A percentile compares a stretch with the other conserved stretches of the same genome.
Evolutionary conservation across 2,329 filamentous ascomycete species (phyloP).

Genomic region (Fusarium nisikadoi): DNA sequence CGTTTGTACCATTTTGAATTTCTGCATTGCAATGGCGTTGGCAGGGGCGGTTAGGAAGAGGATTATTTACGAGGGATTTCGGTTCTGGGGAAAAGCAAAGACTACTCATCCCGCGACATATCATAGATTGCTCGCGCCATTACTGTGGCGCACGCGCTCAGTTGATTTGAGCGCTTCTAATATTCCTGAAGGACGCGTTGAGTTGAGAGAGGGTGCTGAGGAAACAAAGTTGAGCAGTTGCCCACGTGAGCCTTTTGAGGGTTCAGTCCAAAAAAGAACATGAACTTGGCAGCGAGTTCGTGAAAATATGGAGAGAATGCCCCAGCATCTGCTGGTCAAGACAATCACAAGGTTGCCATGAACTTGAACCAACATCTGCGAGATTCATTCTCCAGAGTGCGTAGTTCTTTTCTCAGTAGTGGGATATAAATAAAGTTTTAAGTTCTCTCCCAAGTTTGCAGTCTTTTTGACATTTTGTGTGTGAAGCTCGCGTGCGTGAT

Average conservation of each 20-base stretch:
- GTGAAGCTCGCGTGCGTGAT: background rate
- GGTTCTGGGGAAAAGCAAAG: slow-evolving; percentile 50
- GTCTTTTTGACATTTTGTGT: slow-evolving; percentile 6
- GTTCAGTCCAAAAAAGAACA: slow-evolving; percentile 18
- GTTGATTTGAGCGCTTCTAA: slow-evolving; percentile 45
- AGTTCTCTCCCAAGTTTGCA: slow-evolving; percentile 16
- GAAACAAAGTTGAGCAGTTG: slow-evolving; percentile 23
- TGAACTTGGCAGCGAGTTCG: slow-evolving; percentile 3
- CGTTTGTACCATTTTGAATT: slow-evolving; percentile 54
- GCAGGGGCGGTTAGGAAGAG: slow-evolving; percentile 48
- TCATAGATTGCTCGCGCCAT: slow-evolving; percentile 54
- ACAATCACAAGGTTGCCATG: background rate
- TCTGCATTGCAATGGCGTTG: slow-evolving; percentile 71
- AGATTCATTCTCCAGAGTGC: slow-evolving; percentile 1
- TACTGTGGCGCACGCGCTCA: slow-evolving; percentile 41
- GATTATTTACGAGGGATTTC: slow-evolving; percentile 46
- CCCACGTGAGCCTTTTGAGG: slow-evolving; percentile 6
- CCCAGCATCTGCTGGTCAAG: background rate
- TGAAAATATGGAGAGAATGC: slow-evolving; percentile 21
- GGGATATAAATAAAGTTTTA: slow-evolving; percentile 36
- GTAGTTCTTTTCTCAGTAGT: slow-evolving; percentile 21
- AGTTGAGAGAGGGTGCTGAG: slow-evolving; percentile 32
- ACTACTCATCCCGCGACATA: slow-evolving; percentile 52
- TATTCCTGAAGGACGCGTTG: slow-evolving; percentile 42
- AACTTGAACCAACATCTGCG: slow-evolving; percentile 9